phyloP scores from a whole-genome alignment of 2,329 filamentous ascomycete species.

The Xylariales sp. region DNA sequence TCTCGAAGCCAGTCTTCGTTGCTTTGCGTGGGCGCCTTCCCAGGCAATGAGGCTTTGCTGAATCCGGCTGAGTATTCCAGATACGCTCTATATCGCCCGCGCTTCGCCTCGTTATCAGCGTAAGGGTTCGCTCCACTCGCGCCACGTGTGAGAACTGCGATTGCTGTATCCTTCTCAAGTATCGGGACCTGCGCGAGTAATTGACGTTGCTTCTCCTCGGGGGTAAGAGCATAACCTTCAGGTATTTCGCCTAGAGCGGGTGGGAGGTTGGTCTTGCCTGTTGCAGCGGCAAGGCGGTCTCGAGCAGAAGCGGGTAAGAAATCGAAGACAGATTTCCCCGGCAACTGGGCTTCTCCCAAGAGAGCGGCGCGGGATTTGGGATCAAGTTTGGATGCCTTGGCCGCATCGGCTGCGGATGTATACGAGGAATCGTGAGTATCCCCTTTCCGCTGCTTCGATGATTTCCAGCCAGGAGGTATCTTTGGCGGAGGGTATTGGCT shows the following conservation, averaged over 20 bases:
- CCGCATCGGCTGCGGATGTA: slow-evolving; percentile 69
- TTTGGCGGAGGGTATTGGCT: slow-evolving; percentile 57
- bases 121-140: slow-evolving; percentile 67
- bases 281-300: slow-evolving; percentile 68
- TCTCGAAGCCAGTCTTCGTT: slow-evolving; percentile 77
- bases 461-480: slow-evolving; percentile 72
- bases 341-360: slow-evolving; percentile 74
- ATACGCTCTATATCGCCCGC: slow-evolving; percentile 74
- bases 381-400: slow-evolving; percentile 70
- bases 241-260: slow-evolving; percentile 72
- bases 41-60: slow-evolving; percentile 49
- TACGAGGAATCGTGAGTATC: slow-evolving; percentile 33
- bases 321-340: slow-evolving; percentile 93
- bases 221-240: slow-evolving; percentile 55
- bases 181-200: slow-evolving; percentile 56
- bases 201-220: slow-evolving; percentile 57
- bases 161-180: slow-evolving; percentile 61
- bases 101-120: slow-evolving; percentile 73
- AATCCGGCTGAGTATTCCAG: slow-evolving; percentile 71
- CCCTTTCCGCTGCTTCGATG: slow-evolving; percentile 44
- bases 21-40: slow-evolving; percentile 34
- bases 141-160: slow-evolving; percentile 64
- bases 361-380: slow-evolving; percentile 72
- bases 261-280: slow-evolving; percentile 73
- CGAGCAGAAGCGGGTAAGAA: slow-evolving; percentile 76